phyloP scores from a whole-genome alignment of 164 flowering plant genomes.

The Kingdonia uniflora region DNA sequence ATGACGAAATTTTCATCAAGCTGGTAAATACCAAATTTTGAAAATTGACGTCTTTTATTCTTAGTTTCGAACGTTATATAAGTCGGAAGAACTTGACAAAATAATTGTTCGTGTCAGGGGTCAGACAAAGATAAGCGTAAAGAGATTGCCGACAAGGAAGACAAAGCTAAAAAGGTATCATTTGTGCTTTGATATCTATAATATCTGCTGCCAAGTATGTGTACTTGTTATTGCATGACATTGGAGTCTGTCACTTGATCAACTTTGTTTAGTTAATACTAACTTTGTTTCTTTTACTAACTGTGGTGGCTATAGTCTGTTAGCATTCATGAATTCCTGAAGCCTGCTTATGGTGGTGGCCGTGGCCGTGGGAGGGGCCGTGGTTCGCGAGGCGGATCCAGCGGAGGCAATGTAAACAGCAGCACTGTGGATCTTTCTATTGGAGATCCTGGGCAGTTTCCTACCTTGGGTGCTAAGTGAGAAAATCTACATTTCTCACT shows the following conservation, averaged over 20 bases:
- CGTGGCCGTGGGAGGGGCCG: constrained; percentile 74
- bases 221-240: no score
- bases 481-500: constrained; percentile 3
- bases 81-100: background rate
- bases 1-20: constrained; percentile 62
- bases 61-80: background rate
- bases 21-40: constrained; percentile 30
- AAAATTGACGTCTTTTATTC: background rate
- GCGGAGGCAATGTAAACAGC: background rate
- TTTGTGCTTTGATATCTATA: no score
- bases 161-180: constrained; percentile 60
- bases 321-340: constrained; percentile 78
- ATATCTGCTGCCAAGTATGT: no score
- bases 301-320: constrained; percentile 33
- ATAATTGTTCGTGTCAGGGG: constrained; percentile 31
- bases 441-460: constrained; percentile 50
- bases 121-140: constrained; percentile 68
- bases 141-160: constrained; percentile 69
- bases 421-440: constrained; percentile 29
- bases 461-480: constrained; percentile 55
- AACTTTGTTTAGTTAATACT: no score
- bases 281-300: background rate
- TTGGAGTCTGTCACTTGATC: no score
- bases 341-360: constrained; percentile 78
- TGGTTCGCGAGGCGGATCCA: constrained; percentile 53